Evolutionary conservation across 495 filamentous ascomycete genomes (phyloP).

Genomic region (Chlorociboria aeruginascens): DNA sequence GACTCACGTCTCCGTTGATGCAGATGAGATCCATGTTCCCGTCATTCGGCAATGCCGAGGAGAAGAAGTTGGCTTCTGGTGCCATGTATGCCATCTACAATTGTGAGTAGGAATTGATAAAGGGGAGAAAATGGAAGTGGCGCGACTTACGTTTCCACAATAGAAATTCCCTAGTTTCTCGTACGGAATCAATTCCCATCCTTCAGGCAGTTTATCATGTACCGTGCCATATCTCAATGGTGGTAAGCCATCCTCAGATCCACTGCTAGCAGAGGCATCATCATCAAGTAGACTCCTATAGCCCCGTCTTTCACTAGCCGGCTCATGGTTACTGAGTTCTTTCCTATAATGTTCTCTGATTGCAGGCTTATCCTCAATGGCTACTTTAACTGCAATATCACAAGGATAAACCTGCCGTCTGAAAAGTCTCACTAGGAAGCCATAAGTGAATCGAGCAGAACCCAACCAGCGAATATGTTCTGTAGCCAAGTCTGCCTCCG

Average conservation of each 20-base stretch:
- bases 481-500: constrained; percentile 78
- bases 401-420: constrained; percentile 72
- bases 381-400: constrained; percentile 73
- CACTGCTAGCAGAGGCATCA: constrained; percentile 18
- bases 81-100: constrained; percentile 78
- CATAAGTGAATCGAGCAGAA: constrained; percentile 67
- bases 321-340: constrained; percentile 28
- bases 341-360: constrained; percentile 63
- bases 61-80: constrained; percentile 78
- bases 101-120: neutral
- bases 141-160: constrained; percentile 57
- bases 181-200: constrained; percentile 59
- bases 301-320: constrained; percentile 17
- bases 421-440: constrained; percentile 62
- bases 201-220: constrained; percentile 58
- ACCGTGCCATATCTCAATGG: constrained; percentile 67
- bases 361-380: constrained; percentile 59
- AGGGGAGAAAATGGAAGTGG: neutral
- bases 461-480: constrained; percentile 93
- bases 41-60: constrained; percentile 71
- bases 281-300: constrained; percentile 17
- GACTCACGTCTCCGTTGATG: constrained; percentile 62
- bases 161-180: constrained; percentile 87
- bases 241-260: constrained; percentile 45
- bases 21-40: constrained; percentile 77